Base-by-base conservation (phyloP, 805 yeast species). In the Barnettozyma botsteinii region DNA sequence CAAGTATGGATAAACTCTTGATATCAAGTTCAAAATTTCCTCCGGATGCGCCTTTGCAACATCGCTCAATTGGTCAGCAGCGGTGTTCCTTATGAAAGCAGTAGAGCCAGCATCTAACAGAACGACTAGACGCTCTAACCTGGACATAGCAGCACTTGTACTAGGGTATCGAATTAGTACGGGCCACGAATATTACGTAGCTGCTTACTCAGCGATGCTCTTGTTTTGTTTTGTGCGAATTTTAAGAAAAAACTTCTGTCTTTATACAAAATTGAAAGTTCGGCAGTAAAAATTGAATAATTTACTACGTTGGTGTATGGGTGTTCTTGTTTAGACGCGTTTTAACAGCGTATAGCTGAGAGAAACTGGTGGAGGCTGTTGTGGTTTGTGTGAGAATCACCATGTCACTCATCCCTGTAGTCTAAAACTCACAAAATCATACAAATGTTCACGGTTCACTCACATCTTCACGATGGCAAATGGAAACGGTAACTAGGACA, bases 11-110 rank as follows among this genome's bases (percentile, higher is more conserved):
- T 88, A 86, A 1, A 93, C 95, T 43, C 98, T 72, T 13, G 95
- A 86, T 25, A 93, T 65, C 31, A 93, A 65, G 42, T 82, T 82
- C 38, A 87, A 70, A 17, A 85, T 77, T 53, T 93, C 98, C 55
- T 91, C 98, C 0, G 98, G 96, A 55, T 93, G 98, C 31, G 84
- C 83, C 59, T 84, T 84, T 21, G 96, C 97, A 28, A 94, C 71
- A 50, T 91, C 98, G 5, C 96, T 86, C 49, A 93, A 70, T 64
- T 93, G 99, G 55, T 91, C 96, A 2, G 98, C 98, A 1, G 98
- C 99, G 9, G 96, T 86, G 56, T 86, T 87, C 49, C 98, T 75
- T 32, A 93, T 93, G 58, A 87, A 84, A 29, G 85, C 85, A 5
- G 97, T 87, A 11, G 96, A 86, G 10, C 98, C 98, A 2, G 97